These are phyloP conservation scores for Sporisorium reilianum DNA, from an alignment of 1,284 basidiomycete genomes.

Conservation along the genomic window DNA sequence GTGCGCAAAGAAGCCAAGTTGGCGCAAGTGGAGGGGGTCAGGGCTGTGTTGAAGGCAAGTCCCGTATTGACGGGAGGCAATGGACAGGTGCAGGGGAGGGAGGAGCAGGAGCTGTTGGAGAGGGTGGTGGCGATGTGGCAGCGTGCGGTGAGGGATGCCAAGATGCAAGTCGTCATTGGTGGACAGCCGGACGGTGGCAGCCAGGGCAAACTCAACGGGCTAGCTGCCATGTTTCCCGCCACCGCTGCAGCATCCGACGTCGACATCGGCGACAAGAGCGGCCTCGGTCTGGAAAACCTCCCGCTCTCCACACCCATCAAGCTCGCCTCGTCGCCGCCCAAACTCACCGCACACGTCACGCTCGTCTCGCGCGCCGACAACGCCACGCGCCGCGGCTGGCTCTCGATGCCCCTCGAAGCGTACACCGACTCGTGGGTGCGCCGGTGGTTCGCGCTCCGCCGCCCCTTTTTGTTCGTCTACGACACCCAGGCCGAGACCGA, in stretches of 20 bases:
- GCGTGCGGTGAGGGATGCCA: slow-evolving; percentile 40
- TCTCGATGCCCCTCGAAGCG: slow-evolving; percentile 83
- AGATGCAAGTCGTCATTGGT: slow-evolving; percentile 41
- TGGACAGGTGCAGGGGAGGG: background rate
- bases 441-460: slow-evolving; percentile 85
- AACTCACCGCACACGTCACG: slow-evolving; percentile 50
- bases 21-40: slow-evolving; percentile 89
- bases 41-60: slow-evolving; percentile 75
- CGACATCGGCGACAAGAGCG: background rate
- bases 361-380: slow-evolving; percentile 75
- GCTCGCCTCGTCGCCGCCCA: too few species aligned
- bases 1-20: slow-evolving; percentile 78
- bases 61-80: slow-evolving; percentile 13
- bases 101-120: slow-evolving; percentile 27
- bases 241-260: background rate
- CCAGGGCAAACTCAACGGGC: background rate
- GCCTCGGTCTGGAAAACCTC: slow-evolving; percentile 11
- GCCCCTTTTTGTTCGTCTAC: slow-evolving; percentile 89
- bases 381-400: slow-evolving; percentile 84
- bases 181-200: slow-evolving; percentile 21
- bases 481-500: slow-evolving; percentile 82
- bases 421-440: slow-evolving; percentile 83
- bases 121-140: slow-evolving; percentile 51
- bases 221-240: slow-evolving; percentile 10
- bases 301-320: too few species aligned